These are phyloP conservation scores for Tetragonia tetragonoides DNA, from an alignment of 148 eudicot genomes.

Conservation along the genomic window DNA sequence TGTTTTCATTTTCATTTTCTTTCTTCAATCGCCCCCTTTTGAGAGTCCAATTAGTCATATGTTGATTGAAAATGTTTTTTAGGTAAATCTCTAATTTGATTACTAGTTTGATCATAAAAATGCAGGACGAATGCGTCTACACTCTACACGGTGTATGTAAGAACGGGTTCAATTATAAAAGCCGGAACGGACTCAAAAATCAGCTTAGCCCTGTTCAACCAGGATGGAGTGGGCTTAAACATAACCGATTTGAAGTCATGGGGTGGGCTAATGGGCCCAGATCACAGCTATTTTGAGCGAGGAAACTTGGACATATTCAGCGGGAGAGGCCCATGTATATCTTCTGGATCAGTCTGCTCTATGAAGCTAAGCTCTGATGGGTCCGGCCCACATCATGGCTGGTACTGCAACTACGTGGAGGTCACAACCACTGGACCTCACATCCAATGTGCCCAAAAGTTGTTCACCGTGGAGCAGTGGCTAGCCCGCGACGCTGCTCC, in stretches of 20 bases:
- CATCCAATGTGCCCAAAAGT: slow-evolving; percentile 30
- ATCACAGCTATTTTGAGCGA: slow-evolving; percentile 64
- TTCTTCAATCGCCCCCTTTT: neutral
- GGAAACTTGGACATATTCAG: slow-evolving; percentile 68
- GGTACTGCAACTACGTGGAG: slow-evolving; percentile 63
- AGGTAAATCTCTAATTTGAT: too few species aligned
- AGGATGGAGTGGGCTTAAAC: slow-evolving; percentile 32
- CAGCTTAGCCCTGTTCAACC: slow-evolving; percentile 47
- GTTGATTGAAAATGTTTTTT: neutral
- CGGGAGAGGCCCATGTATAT: slow-evolving; percentile 51
- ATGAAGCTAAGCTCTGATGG: slow-evolving; percentile 64
- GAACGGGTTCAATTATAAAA: slow-evolving; percentile 64
- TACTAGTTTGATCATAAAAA: too few species aligned
- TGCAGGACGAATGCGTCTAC: slow-evolving; percentile 43
- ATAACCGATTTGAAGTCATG: slow-evolving; percentile 48
- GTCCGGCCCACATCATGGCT: slow-evolving; percentile 50
- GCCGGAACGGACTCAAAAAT: slow-evolving; percentile 69
- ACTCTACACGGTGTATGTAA: slow-evolving; percentile 56
- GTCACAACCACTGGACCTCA: slow-evolving; percentile 50
- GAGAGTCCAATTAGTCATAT: too few species aligned
- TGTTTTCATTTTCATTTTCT: neutral
- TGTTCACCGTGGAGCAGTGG: slow-evolving; percentile 57
- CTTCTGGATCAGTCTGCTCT: slow-evolving; percentile 42
- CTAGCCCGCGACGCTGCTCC: slow-evolving; percentile 44
- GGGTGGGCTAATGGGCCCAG: slow-evolving; percentile 69